Conservation (phyloP, 495 filamentous ascomycete species). For the Aspergillus baeticus region DNA sequence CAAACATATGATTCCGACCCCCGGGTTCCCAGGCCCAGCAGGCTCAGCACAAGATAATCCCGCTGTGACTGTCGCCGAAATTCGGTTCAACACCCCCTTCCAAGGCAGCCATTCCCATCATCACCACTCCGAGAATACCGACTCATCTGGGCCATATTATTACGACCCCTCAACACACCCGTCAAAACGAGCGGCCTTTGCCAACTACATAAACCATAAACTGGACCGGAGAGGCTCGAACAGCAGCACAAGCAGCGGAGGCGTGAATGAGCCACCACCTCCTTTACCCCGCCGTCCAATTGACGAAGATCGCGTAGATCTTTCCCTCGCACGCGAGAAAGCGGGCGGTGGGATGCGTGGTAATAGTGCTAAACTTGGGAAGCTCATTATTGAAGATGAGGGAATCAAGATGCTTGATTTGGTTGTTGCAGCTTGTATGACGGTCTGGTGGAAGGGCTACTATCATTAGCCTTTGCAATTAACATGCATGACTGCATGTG, state of each 20-base stretch:
- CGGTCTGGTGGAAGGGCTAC: slow-evolving; percentile 91
- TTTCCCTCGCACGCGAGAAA: slow-evolving; percentile 72
- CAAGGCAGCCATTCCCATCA: slow-evolving; percentile 39
- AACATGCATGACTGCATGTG: neutral
- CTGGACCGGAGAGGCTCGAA: slow-evolving; percentile 21
- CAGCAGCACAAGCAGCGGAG: slow-evolving; percentile 31
- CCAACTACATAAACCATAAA: slow-evolving; percentile 35
- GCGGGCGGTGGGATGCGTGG: slow-evolving; percentile 81
- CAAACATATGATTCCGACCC: slow-evolving; percentile 61
- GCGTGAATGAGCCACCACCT: slow-evolving; percentile 4
- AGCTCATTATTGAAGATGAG: slow-evolving; percentile 86
- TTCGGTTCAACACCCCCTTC: slow-evolving; percentile 82
- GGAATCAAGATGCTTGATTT: slow-evolving; percentile 95
- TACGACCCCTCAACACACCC: slow-evolving; percentile 7
- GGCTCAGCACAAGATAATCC: slow-evolving; percentile 20
- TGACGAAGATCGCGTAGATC: slow-evolving; percentile 54
- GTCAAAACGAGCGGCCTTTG: slow-evolving; percentile 33
- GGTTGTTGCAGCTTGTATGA: slow-evolving; percentile 85
- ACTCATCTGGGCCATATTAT: slow-evolving; percentile 10
- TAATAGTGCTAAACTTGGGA: slow-evolving; percentile 87
- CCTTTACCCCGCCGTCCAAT: slow-evolving; percentile 13
- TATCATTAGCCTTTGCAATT: slow-evolving; percentile 42
- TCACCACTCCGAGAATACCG: slow-evolving; percentile 12
- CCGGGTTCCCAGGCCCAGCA: slow-evolving; percentile 8
- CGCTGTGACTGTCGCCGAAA: slow-evolving; percentile 70